A percentile compares a stretch with the other conserved stretches of the same genome.
Evolutionary conservation across 2,329 filamentous ascomycete genomes (phyloP).

Genomic region (Catunica adiposa): DNA sequence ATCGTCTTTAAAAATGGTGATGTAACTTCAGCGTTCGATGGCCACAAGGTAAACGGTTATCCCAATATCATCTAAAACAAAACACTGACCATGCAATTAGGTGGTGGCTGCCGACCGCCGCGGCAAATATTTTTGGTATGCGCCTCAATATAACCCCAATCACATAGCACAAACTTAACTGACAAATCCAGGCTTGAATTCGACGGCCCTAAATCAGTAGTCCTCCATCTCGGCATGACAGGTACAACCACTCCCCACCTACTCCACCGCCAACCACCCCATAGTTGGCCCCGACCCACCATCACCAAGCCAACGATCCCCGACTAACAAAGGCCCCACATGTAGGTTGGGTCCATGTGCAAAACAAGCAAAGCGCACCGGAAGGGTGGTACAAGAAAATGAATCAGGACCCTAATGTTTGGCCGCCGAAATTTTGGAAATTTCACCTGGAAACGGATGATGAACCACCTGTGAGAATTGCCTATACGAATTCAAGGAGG

Average conservation of each 20-base stretch:
- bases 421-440: slow-evolving; percentile 86
- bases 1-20: slow-evolving; percentile 87
- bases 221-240: slow-evolving; percentile 75
- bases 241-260: slow-evolving; percentile 22
- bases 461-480: slow-evolving; percentile 39
- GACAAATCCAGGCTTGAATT: slow-evolving; percentile 29
- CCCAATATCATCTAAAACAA: background rate
- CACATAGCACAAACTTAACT: slow-evolving; percentile 3
- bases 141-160: background rate
- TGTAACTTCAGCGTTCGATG: slow-evolving; percentile 42
- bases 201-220: slow-evolving; percentile 63
- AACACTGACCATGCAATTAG: slow-evolving; percentile 25
- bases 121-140: slow-evolving; percentile 87
- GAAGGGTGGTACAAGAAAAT: slow-evolving; percentile 66
- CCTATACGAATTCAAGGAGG: slow-evolving; percentile 71
- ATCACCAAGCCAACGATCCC: background rate
- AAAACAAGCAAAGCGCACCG: slow-evolving; percentile 59
- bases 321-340: background rate
- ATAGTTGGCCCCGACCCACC: background rate
- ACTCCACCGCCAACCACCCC: background rate
- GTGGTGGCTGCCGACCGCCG: slow-evolving; percentile 59
- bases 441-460: slow-evolving; percentile 55
- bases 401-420: slow-evolving; percentile 34
- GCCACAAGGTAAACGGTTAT: background rate
- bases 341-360: slow-evolving; percentile 70